Evolutionary conservation across 805 yeast genomes (phyloP).

Genomic region (Wickerhamomyces chambardii): DNA sequence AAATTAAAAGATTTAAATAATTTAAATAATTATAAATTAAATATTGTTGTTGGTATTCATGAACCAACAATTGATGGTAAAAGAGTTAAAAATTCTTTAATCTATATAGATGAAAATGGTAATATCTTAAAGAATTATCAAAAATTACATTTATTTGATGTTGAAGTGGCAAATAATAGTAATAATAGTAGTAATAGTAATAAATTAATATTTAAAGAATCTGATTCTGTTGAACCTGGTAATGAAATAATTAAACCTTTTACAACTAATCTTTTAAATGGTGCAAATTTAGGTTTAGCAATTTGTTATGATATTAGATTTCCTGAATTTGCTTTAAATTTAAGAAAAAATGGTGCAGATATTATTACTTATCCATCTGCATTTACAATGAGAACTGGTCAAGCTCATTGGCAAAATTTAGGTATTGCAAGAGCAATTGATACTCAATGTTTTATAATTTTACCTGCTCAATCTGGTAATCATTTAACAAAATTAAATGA

Average conservation of each 20-base stretch:
- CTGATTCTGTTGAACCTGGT: slow-evolving; percentile 80
- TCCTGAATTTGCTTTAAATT: slow-evolving; percentile 66
- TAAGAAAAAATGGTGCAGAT: slow-evolving; percentile 66
- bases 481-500: slow-evolving; percentile 48
- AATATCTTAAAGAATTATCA: slow-evolving; percentile 62
- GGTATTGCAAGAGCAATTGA: slow-evolving; percentile 85
- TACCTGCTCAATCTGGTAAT: slow-evolving; percentile 84
- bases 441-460: slow-evolving; percentile 75
- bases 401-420: slow-evolving; percentile 79
- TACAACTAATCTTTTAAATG: slow-evolving; percentile 1
- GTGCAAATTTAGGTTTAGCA: slow-evolving; percentile 54
- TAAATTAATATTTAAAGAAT: slow-evolving; percentile 37
- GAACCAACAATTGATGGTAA: slow-evolving; percentile 41
- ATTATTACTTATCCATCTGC: slow-evolving; percentile 84
- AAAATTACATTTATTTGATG: slow-evolving; percentile 86
- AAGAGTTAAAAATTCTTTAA: slow-evolving; percentile 60
- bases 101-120: slow-evolving; percentile 66
- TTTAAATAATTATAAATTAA: slow-evolving; percentile 30
- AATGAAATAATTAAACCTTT: slow-evolving; percentile 41
- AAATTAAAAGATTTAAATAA: slow-evolving; percentile 32
- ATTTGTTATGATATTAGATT: slow-evolving; percentile 86
- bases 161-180: slow-evolving; percentile 56
- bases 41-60: slow-evolving; percentile 83
- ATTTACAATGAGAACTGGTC: slow-evolving; percentile 86
- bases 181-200: slow-evolving; percentile 40